Evolutionary conservation across 2,329 filamentous ascomycete species (phyloP).

Genomic region (Fusarium acutatum): DNA sequence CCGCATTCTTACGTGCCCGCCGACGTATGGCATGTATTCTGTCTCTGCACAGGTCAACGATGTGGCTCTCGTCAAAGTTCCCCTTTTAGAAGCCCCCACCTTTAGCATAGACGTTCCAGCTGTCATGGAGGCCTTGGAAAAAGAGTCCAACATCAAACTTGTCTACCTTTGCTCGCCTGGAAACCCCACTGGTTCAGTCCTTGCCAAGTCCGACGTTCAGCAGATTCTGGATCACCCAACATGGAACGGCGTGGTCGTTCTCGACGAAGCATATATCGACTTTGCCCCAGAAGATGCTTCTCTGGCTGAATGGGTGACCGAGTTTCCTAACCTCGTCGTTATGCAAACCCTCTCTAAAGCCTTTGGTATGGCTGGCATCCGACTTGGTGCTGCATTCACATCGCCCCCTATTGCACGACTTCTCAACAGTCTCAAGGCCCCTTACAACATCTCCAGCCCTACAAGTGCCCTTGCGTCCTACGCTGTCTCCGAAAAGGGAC

Average conservation of each 20-base stretch:
- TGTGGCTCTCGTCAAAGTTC: slow-evolving; percentile 84
- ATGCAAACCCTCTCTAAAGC: slow-evolving; percentile 99
- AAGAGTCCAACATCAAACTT: slow-evolving; percentile 76
- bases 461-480: slow-evolving; percentile 82
- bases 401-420: slow-evolving; percentile 77
- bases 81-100: slow-evolving; percentile 73
- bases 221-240: slow-evolving; percentile 82
- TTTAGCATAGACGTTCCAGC: slow-evolving; percentile 79
- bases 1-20: slow-evolving; percentile 92
- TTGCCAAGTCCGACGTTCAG: slow-evolving; percentile 78
- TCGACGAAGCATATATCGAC: slow-evolving; percentile 97
- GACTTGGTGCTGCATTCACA: slow-evolving; percentile 87
- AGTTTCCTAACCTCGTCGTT: slow-evolving; percentile 95
- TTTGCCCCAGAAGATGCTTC: slow-evolving; percentile 81
- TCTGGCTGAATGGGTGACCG: slow-evolving; percentile 88
- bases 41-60: slow-evolving; percentile 97
- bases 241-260: slow-evolving; percentile 93
- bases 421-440: slow-evolving; percentile 92
- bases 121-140: slow-evolving; percentile 71
- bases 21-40: slow-evolving; percentile 98
- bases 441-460: slow-evolving; percentile 92
- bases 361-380: slow-evolving; percentile 93
- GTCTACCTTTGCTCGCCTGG: slow-evolving; percentile 94
- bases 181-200: slow-evolving; percentile 86
- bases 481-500: slow-evolving; percentile 72